These are phyloP conservation scores for Geranium brycei DNA, from an alignment of 345 rosid species.

Conservation along the genomic window DNA sequence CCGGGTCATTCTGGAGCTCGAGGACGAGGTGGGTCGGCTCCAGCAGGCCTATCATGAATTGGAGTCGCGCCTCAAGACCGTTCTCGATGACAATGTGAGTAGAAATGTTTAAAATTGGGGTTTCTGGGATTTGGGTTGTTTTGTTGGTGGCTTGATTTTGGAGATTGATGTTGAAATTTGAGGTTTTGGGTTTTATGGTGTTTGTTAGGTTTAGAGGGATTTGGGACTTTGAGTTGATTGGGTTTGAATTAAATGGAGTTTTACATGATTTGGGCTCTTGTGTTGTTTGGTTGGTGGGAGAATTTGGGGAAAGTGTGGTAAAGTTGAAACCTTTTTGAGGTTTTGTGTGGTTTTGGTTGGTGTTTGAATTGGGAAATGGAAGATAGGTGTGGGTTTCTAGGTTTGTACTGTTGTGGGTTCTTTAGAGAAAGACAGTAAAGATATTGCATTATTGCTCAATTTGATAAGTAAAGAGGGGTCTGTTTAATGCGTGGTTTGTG, in stretches of 20 bases:
- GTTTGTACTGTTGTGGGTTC: background rate
- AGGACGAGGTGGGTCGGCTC: conserved; percentile 34
- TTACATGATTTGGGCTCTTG: background rate
- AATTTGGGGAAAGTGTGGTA: background rate
- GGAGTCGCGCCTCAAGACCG: conserved; percentile 41
- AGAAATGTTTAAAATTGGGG: background rate
- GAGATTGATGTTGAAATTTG: background rate
- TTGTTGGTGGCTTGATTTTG: background rate
- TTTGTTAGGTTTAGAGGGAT: too few species aligned
- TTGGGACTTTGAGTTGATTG: too few species aligned
- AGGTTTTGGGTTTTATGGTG: too few species aligned
- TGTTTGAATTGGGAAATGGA: background rate
- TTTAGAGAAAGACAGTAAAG: background rate
- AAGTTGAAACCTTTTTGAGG: background rate
- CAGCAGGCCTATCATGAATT: conserved; percentile 43
- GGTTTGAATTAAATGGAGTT: background rate
- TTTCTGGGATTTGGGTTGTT: background rate
- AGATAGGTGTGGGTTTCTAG: background rate
- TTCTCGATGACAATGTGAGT: conserved; percentile 60
- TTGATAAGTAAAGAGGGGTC: background rate
- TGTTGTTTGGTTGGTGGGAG: background rate
- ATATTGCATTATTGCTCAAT: background rate
- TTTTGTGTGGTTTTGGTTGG: too few species aligned
- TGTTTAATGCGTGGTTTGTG: background rate
- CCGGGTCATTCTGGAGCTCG: conserved; percentile 40